Base-by-base conservation (phyloP, 768 basidiomycete genomes). In the Phaffia tasmanica region DNA sequence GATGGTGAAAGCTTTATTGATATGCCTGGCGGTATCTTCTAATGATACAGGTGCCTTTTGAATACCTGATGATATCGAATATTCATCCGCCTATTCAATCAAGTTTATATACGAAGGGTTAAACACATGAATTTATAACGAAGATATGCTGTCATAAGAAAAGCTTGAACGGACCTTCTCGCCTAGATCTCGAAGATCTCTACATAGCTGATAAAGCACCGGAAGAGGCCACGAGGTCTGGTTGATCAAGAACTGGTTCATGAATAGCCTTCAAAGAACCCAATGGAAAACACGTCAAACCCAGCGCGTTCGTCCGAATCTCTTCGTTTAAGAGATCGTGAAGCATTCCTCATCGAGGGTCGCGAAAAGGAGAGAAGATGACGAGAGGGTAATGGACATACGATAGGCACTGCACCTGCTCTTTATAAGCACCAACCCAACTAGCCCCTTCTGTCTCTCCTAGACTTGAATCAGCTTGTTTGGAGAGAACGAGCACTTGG, bases 141-240 rank as follows among this genome's bases (percentile, higher is more conserved):
- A 71, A 57, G 68, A 30, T 19, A 49, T 49, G 2, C 16, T 21
- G 8, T 49, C 14, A 21, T 30, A 51, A 30, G 50, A 19, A 69
- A 57, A 49, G 59, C 16, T 30, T 47, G 9, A 63, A 27, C 14
- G 14, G 72, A 90, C 91, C 76, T 92, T 87, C 71, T 86, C 84
- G 1, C 91, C 91, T 25, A 95, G 79, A 73, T 89, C 88, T 61
- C 90, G 80, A 53, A 94, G 78, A 76, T 93, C 90, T 61, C 85
- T 79, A 32, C 93, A 75, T 48, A 90, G 83, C 19, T 86, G 85
- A 73, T 90, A 94, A 35, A 97, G 75, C 0, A 85, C 86, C 23
- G 85, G 88, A 3, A 97, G 76, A 32, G 86, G 86, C 92, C 92
- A 97, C 1, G 89, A 86, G 27, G 84, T 84, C 73, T 88, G 87